phyloP scores from a whole-genome alignment of 1,139 yeast species.

The Nakaseomyces sp. region DNA sequence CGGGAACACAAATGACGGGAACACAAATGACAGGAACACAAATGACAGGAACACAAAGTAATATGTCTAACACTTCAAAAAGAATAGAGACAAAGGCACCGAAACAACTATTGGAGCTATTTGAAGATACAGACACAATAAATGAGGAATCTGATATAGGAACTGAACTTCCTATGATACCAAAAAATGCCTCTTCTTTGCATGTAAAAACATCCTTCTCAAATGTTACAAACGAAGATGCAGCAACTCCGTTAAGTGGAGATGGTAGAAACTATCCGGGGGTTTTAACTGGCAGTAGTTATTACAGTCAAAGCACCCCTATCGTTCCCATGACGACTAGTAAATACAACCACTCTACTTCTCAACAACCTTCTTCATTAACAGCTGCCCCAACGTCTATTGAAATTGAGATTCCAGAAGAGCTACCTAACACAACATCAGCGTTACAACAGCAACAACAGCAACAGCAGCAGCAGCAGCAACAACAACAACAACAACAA shows the following conservation, averaged over 20 bases:
- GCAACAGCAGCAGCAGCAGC: slow-evolving; percentile 13
- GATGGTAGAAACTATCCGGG: slow-evolving; percentile 14
- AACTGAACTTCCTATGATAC: slow-evolving; percentile 17
- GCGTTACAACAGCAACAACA: slow-evolving; percentile 15
- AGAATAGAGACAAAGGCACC: slow-evolving; percentile 48
- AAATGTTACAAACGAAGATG: background rate
- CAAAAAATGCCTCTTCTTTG: slow-evolving; percentile 14
- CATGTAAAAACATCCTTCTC: slow-evolving; percentile 9
- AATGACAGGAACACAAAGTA: slow-evolving; percentile 1
- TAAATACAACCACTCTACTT: slow-evolving; percentile 18
- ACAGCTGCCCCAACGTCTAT: slow-evolving; percentile 37
- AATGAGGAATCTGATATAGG: slow-evolving; percentile 17
- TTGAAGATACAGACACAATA: slow-evolving; percentile 40
- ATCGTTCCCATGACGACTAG: slow-evolving; percentile 27
- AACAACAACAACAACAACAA: slow-evolving; percentile 36
- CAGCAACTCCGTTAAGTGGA: background rate
- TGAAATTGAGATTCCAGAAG: slow-evolving; percentile 53
- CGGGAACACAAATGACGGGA: background rate
- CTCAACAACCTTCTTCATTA: slow-evolving; percentile 21
- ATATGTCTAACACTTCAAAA: slow-evolving; percentile 7
- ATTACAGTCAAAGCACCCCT: slow-evolving; percentile 27
- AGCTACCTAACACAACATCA: slow-evolving; percentile 30
- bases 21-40: slow-evolving; percentile 12
- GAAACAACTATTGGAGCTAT: slow-evolving; percentile 60
- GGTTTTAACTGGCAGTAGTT: slow-evolving; percentile 12